Evolutionary conservation across 164 flowering plant species (phyloP).

Genomic region (Malania oleifera): DNA sequence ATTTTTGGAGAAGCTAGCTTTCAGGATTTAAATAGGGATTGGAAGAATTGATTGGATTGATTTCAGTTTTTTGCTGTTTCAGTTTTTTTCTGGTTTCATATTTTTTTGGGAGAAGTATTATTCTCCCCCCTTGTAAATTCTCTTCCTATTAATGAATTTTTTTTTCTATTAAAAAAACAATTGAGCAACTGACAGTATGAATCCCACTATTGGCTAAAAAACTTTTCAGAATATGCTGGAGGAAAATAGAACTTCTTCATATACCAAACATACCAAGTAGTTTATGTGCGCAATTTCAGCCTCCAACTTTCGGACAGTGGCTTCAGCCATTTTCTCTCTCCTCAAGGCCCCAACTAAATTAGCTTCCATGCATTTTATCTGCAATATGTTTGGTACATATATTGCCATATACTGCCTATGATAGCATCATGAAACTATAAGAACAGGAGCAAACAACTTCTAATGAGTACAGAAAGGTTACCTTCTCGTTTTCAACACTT

Average conservation of each 20-base stretch:
- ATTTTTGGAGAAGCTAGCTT: no score
- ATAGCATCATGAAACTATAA: not conserved
- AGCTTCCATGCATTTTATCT: constrained; percentile 45
- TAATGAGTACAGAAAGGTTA: constrained; percentile 14
- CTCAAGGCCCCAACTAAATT: constrained; percentile 54
- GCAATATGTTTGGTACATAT: constrained; percentile 8
- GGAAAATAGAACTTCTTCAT: not conserved
- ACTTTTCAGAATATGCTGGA: not conserved
- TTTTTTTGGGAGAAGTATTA: no score
- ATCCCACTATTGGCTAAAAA: not conserved
- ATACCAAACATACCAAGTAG: constrained; percentile 39
- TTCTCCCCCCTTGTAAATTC: no score
- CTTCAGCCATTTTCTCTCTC: constrained; percentile 65
- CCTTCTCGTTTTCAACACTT: constrained; percentile 31
- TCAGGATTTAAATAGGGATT: no score
- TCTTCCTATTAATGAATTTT: no score
- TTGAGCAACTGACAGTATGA: no score
- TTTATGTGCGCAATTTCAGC: constrained; percentile 62
- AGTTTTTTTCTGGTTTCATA: no score
- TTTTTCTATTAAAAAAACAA: no score
- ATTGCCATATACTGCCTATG: not conserved
- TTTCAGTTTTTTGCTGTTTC: no score
- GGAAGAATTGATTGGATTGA: no score
- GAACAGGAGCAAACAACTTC: constrained; percentile 1
- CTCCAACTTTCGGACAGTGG: constrained; percentile 33